These are phyloP conservation scores for Entomortierella parvispora DNA, from an alignment of 192 early-diverging fungal genomes.

Conservation along the genomic window DNA sequence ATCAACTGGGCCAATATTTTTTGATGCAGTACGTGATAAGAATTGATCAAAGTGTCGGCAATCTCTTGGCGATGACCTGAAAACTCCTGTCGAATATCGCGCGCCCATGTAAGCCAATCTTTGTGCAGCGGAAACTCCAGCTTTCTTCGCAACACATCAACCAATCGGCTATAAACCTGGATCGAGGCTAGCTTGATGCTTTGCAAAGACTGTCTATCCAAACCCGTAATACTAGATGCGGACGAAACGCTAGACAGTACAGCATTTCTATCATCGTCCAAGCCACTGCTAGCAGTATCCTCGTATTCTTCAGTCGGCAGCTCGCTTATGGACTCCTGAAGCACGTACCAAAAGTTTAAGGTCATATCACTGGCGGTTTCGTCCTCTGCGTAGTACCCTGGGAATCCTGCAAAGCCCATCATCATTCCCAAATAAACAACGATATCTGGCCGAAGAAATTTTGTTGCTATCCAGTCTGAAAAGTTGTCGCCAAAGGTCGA, in stretches of 20 bases:
- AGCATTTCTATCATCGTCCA: slow-evolving; percentile 21
- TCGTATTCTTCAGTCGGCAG: slow-evolving; percentile 39
- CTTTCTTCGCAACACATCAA: slow-evolving; percentile 65
- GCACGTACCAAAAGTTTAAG: slow-evolving; percentile 77
- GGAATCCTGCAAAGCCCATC: slow-evolving; percentile 74
- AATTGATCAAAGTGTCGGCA: slow-evolving; percentile 76
- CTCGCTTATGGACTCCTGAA: slow-evolving; percentile 77
- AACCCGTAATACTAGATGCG: slow-evolving; percentile 26
- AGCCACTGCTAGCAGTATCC: slow-evolving; percentile 7
- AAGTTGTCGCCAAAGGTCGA: slow-evolving; percentile 68
- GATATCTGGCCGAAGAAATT: slow-evolving; percentile 58
- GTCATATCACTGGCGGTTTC: slow-evolving; percentile 77
- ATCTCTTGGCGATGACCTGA: slow-evolving; percentile 72
- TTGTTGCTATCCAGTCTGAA: slow-evolving; percentile 58
- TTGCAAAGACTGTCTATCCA: slow-evolving; percentile 32
- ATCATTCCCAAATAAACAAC: slow-evolving; percentile 60
- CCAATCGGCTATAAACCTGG: slow-evolving; percentile 61
- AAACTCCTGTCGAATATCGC: slow-evolving; percentile 69
- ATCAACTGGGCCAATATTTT: slow-evolving; percentile 63
- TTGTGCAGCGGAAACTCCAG: slow-evolving; percentile 62
- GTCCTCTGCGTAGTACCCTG: slow-evolving; percentile 73
- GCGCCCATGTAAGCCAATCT: slow-evolving; percentile 64
- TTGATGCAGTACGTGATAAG: slow-evolving; percentile 71
- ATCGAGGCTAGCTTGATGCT: slow-evolving; percentile 54
- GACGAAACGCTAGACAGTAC: slow-evolving; percentile 32